Base-by-base conservation (phyloP, 306 rosid species). In the Lathyrus tuberosus region DNA sequence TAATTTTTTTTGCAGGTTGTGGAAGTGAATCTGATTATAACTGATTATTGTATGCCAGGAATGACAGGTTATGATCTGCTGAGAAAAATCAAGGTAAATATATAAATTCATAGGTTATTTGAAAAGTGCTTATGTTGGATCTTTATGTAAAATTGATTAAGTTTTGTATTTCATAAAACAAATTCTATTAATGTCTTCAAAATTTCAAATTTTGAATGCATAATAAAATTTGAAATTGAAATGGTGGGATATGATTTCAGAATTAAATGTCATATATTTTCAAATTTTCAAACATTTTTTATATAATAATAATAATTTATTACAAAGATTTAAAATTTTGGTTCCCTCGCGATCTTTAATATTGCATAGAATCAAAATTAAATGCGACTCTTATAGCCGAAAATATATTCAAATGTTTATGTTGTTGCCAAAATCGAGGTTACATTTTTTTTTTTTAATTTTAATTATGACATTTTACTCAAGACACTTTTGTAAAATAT, bases 1-100 rank as follows among this genome's bases (percentile, higher is more conserved):
- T 38, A 53, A 53, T 53, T 53, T 8, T 65, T 66, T 5, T 20
- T 72, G 72, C 84, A 84, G 86, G 87, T 82, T 62, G 74, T 84
- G 40, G 88, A 85, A 47, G 93, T 92, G 7, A 89, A 88, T 78
- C 59, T 92, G 80, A 90, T 92, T 67, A 86, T 92, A 16, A 92
- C 96, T 42, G 96, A 92, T 85, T 92, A 90, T 48, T 90, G 91
- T 28, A 92, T 92, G 96, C 98, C 98, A 61, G 96, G 83, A 76
- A 92, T 92, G 90, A 86, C 96, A 14, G 98, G 98, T 76, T 88
- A 83, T 85, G 98, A 92, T 75, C 87, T 90, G 33, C 81, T 89
- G 20, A 83, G 82, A 84, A 90, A 86, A 74, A 85, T 92, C 71
- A 90, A 92, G 88, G 96, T 86, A 84, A 63, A 0, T 8, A 40